Conservation (phyloP, 1,284 basidiomycete genomes). For the Tremellales sp. region DNA sequence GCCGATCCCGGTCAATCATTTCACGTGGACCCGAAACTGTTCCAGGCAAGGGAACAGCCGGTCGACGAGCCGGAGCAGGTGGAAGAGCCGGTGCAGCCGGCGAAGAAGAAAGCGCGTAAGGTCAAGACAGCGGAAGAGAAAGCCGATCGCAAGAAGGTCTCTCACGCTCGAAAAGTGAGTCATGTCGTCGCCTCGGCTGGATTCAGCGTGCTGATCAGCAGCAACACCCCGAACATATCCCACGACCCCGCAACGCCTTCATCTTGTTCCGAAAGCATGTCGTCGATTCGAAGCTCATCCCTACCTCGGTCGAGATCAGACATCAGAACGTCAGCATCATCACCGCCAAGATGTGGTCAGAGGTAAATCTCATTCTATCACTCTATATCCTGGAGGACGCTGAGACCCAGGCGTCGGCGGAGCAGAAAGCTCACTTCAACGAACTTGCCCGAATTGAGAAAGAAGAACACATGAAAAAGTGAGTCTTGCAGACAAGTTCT, state of each 20-base stretch:
- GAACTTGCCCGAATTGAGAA: slow-evolving; percentile 67
- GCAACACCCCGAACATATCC: slow-evolving; percentile 66
- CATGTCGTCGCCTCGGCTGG: not conserved
- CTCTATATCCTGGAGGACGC: not conserved
- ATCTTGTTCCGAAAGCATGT: slow-evolving; percentile 90
- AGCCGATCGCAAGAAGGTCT: slow-evolving; percentile 20
- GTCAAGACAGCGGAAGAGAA: slow-evolving; percentile 6
- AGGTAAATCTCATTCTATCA: slow-evolving; percentile 14
- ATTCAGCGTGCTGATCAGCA: slow-evolving; percentile 7
- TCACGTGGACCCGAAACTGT: not conserved
- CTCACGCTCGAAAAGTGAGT: slow-evolving; percentile 41
- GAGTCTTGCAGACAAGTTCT: slow-evolving; percentile 7
- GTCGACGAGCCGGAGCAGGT: not conserved
- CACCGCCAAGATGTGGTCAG: slow-evolving; percentile 45
- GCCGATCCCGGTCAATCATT: not conserved
- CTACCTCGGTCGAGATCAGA: slow-evolving; percentile 74
- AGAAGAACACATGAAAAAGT: slow-evolving; percentile 68
- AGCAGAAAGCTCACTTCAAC: slow-evolving; percentile 59
- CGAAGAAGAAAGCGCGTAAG: slow-evolving; percentile 1
- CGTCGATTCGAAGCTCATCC: slow-evolving; percentile 69
- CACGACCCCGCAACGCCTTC: slow-evolving; percentile 89
- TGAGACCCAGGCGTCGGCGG: slow-evolving; percentile 24
- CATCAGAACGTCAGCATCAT: slow-evolving; percentile 59
- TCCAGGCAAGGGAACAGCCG: not conserved
- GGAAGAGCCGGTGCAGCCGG: slow-evolving; percentile 2